Percentiles rank a stretch among this genome's conserved stretches.
These are phyloP conservation scores for Melocanna baccifera DNA, from an alignment of 176 grass and related monocot genomes.

Conservation along the genomic window DNA sequence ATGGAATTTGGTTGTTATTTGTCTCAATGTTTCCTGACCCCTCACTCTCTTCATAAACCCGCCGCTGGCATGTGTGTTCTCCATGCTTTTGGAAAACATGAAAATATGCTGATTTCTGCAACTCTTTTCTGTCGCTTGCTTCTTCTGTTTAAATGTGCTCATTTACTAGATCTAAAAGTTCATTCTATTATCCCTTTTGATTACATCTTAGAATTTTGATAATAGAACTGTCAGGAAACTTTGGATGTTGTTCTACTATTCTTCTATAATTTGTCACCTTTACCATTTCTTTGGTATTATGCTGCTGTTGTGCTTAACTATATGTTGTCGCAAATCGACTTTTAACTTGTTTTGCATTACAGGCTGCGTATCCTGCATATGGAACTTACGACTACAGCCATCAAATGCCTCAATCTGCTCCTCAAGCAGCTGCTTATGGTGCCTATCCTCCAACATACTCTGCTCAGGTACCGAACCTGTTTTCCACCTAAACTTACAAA, in stretches of 20 bases:
- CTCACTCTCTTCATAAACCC: background rate
- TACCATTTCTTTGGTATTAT: background rate
- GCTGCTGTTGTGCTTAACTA: background rate
- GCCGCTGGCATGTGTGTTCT: background rate
- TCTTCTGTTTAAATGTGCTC: background rate
- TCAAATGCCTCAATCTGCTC: constrained; percentile 60
- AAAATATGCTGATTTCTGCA: background rate
- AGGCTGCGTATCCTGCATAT: constrained; percentile 63
- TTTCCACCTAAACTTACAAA: constrained; percentile 10
- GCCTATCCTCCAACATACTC: constrained; percentile 71
- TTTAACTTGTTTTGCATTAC: background rate
- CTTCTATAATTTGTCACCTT: background rate
- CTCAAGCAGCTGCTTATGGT: constrained; percentile 60
- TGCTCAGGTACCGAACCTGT: constrained; percentile 49
- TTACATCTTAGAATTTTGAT: background rate
- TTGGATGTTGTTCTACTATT: background rate
- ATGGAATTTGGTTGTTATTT: background rate
- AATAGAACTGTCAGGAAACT: background rate
- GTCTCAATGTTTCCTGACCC: background rate
- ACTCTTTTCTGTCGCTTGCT: background rate
- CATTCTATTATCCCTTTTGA: background rate
- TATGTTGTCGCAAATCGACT: background rate
- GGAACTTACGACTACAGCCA: constrained; percentile 62
- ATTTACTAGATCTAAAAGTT: background rate
- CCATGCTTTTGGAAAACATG: background rate